A percentile compares a stretch with the other conserved stretches of the same genome.
phyloP scores from a whole-genome alignment of 1,284 basidiomycete species.

The Mrakiaceae sp. region DNA sequence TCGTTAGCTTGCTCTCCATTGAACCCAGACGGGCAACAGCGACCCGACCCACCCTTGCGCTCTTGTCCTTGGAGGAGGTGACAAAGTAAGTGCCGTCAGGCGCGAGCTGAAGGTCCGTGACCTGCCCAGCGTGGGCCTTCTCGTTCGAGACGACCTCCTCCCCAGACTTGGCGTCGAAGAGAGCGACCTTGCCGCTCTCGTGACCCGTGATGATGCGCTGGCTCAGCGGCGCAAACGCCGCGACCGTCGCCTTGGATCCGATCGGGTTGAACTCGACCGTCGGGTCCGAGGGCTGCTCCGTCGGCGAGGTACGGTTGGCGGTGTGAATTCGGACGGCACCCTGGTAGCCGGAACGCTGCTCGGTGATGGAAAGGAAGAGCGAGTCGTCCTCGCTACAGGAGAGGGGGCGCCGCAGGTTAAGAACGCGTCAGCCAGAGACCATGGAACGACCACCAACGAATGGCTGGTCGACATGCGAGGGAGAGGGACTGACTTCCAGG shows the following conservation, averaged over 20 bases:
- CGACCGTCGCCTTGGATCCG: slow-evolving; percentile 90
- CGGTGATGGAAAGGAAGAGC: slow-evolving; percentile 82
- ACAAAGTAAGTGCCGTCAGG: slow-evolving; percentile 89
- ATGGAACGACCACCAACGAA: neutral
- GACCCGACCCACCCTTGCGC: slow-evolving; percentile 57
- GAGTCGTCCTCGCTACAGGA: slow-evolving; percentile 72
- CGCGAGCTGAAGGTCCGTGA: slow-evolving; percentile 88
- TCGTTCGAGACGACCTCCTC: slow-evolving; percentile 72
- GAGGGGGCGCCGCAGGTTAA: neutral
- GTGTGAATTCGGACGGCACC: slow-evolving; percentile 60
- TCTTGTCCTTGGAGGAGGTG: slow-evolving; percentile 95
- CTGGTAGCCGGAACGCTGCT: slow-evolving; percentile 88
- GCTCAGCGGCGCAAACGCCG: slow-evolving; percentile 72
- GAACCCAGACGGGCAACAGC: neutral
- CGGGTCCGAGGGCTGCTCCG: slow-evolving; percentile 63
- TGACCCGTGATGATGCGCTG: slow-evolving; percentile 84
- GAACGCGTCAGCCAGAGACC: neutral
- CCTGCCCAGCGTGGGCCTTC: slow-evolving; percentile 65
- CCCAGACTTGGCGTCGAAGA: slow-evolving; percentile 79
- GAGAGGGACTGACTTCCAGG: slow-evolving; percentile 36
- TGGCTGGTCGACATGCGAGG: neutral
- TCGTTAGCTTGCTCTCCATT: too few species aligned
- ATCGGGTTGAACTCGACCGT: slow-evolving; percentile 70
- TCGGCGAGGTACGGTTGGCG: slow-evolving; percentile 70
- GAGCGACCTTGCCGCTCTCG: slow-evolving; percentile 86